Conservation (phyloP, 768 basidiomycete genomes). For the Pulveroboletus ravenelii region DNA sequence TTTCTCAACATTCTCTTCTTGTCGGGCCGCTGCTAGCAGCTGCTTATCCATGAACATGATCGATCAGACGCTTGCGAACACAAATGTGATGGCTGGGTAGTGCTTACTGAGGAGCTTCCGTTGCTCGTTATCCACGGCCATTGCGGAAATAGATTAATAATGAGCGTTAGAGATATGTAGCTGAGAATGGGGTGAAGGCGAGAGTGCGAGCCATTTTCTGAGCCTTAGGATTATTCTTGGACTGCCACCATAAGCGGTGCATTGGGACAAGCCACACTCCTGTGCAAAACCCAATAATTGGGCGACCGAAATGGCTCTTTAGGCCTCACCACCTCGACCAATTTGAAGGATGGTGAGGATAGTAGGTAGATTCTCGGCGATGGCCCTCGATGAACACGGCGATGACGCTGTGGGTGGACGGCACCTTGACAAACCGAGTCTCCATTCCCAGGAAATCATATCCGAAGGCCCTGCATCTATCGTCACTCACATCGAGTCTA, state of each 20-base stretch:
- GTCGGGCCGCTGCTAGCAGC: constrained; percentile 21
- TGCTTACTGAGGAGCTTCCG: constrained; percentile 20
- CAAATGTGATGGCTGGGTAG: too few relatives aligned
- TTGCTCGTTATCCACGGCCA: constrained; percentile 13
- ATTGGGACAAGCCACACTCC: not conserved
- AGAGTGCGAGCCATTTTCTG: constrained; percentile 38
- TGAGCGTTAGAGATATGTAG: not conserved
- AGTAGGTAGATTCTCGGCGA: not conserved
- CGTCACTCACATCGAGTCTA: constrained; percentile 17
- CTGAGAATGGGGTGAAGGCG: not conserved
- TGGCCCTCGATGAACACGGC: constrained; percentile 4
- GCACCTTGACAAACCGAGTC: not conserved
- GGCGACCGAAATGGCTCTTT: not conserved
- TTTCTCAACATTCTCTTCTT: constrained; percentile 25
- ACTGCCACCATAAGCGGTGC: not conserved
- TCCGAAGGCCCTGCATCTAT: constrained; percentile 23
- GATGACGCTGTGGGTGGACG: constrained; percentile 6
- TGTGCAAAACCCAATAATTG: not conserved
- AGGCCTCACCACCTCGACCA: not conserved
- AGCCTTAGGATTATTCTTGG: not conserved
- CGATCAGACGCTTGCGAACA: not conserved
- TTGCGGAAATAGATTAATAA: not conserved
- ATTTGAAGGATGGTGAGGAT: not conserved
- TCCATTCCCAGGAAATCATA: constrained; percentile 17
- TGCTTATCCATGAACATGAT: constrained; percentile 20